These are phyloP conservation scores for Neurospora sp. DNA, from an alignment of 495 filamentous ascomycete genomes.

Conservation along the genomic window DNA sequence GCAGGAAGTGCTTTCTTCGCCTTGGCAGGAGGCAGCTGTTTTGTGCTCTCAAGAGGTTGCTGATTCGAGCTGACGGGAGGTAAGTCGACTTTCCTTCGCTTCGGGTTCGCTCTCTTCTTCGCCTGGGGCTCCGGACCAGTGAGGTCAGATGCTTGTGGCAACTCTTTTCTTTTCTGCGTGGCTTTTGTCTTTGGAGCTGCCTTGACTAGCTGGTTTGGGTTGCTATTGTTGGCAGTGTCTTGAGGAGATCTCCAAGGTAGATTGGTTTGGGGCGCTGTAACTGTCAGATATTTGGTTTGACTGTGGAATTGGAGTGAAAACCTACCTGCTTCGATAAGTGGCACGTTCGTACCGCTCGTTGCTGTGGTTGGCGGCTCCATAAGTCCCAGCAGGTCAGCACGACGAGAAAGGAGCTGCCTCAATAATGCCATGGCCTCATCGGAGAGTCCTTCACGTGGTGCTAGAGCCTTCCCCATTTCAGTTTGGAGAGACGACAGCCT, in stretches of 20 bases:
- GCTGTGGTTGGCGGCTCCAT: not conserved
- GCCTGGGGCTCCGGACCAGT: not conserved
- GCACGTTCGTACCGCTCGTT: too few species aligned
- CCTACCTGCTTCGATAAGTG: not conserved
- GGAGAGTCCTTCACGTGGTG: not conserved
- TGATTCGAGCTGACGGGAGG: not conserved
- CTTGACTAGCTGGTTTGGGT: not conserved
- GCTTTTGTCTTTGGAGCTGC: not conserved
- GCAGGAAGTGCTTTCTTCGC: not conserved
- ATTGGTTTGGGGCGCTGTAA: not conserved
- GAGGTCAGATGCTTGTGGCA: not conserved
- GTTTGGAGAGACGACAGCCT: constrained; percentile 8
- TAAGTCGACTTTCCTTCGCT: not conserved
- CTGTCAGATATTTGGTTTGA: not conserved
- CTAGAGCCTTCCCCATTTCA: not conserved
- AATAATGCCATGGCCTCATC: constrained; percentile 3
- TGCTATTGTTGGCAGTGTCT: not conserved
- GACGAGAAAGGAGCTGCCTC: constrained; percentile 2
- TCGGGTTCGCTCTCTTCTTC: not conserved
- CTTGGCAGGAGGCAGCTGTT: not conserved
- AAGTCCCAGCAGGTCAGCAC: constrained; percentile 5
- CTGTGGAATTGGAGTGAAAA: not conserved
- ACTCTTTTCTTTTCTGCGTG: not conserved
- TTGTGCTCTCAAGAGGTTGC: not conserved
- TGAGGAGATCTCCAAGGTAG: not conserved